Conservation (phyloP, 768 basidiomycete genomes). For the Collybiopsis luxurians region DNA sequence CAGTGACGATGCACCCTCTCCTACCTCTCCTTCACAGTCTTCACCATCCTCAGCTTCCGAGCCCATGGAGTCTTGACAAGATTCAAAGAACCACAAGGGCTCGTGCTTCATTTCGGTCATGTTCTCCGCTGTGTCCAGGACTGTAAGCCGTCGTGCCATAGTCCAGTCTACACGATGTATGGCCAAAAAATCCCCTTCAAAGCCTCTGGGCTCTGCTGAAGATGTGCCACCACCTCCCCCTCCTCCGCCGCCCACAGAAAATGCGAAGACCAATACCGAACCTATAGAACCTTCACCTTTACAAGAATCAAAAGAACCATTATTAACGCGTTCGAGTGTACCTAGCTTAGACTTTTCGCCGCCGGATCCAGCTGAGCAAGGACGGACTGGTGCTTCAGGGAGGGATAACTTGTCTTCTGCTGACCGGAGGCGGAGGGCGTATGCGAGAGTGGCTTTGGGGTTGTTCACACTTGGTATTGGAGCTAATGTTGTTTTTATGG, state of each 20-base stretch:
- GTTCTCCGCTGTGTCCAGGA: constrained; percentile 28
- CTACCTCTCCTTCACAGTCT: no score
- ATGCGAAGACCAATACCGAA: no score
- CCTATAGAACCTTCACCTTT: no score
- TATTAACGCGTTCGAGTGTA: constrained; percentile 20
- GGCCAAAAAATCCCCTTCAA: constrained; percentile 26
- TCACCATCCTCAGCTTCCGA: no score
- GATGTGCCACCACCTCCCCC: constrained; percentile 14
- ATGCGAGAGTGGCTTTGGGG: constrained; percentile 53
- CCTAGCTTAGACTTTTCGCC: constrained; percentile 70
- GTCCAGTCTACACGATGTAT: constrained; percentile 32
- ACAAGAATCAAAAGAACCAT: constrained; percentile 1
- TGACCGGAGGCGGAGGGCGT: constrained; percentile 62
- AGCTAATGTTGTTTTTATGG: constrained; percentile 61
- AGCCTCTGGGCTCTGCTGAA: not conserved
- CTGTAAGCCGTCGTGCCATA: constrained; percentile 30
- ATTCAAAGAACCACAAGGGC: no score
- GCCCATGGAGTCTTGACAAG: no score
- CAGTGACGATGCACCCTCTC: no score
- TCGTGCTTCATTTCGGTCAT: constrained; percentile 7
- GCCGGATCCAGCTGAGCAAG: constrained; percentile 36
- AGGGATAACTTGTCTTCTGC: constrained; percentile 77
- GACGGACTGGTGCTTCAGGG: constrained; percentile 75
- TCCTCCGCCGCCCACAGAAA: constrained; percentile 10
- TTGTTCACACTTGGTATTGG: constrained; percentile 55